These are phyloP conservation scores for Chaetomidium leptoderma DNA, from an alignment of 495 filamentous ascomycete species.

Conservation along the genomic window DNA sequence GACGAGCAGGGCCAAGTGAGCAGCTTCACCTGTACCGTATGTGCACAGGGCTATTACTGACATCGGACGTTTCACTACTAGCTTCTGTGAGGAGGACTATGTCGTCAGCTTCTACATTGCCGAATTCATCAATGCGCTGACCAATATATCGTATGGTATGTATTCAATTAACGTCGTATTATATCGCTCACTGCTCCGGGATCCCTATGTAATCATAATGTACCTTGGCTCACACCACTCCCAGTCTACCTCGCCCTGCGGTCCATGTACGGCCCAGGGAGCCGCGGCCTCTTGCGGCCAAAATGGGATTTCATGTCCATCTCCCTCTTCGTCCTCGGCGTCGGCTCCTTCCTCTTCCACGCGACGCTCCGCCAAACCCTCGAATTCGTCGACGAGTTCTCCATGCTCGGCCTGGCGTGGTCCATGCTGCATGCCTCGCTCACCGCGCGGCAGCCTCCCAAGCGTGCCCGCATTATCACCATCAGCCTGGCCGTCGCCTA, in stretches of 20 bases:
- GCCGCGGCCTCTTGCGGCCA: slow-evolving; percentile 5
- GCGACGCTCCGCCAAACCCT: slow-evolving; percentile 50
- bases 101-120: slow-evolving; percentile 51
- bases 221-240: neutral
- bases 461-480: slow-evolving; percentile 28
- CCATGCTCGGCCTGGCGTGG: slow-evolving; percentile 54
- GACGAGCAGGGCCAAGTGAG: slow-evolving; percentile 34
- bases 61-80: neutral
- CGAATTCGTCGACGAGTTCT: slow-evolving; percentile 52
- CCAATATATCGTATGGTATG: slow-evolving; percentile 49
- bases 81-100: slow-evolving; percentile 47
- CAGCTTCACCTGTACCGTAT: too few species aligned
- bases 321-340: slow-evolving; percentile 50
- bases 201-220: neutral
- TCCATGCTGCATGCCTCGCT: slow-evolving; percentile 50
- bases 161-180: too few species aligned
- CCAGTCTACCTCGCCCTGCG: slow-evolving; percentile 30
- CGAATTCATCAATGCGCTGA: slow-evolving; percentile 56
- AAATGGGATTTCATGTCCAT: slow-evolving; percentile 29
- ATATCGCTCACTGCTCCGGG: too few species aligned
- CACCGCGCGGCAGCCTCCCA: slow-evolving; percentile 37
- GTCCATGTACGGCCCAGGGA: slow-evolving; percentile 14
- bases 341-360: slow-evolving; percentile 53
- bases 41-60: neutral
- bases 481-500: slow-evolving; percentile 25